Evolutionary conservation across 148 eudicot genomes (phyloP).

Genomic region (Chenopodium suecicum): DNA sequence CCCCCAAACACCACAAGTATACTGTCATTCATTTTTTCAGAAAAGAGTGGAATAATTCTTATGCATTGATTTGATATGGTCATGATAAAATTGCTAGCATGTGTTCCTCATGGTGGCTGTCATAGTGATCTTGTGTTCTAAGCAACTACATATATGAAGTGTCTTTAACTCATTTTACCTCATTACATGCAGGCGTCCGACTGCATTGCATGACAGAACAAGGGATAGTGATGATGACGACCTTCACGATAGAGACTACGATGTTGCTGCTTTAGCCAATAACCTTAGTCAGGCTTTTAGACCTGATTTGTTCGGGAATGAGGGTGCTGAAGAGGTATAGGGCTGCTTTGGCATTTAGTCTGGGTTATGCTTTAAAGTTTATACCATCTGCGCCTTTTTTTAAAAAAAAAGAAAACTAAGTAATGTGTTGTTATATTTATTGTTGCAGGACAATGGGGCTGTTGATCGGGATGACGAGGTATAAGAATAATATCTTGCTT

Average conservation of each 20-base stretch:
- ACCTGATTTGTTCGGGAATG: slow-evolving; percentile 58
- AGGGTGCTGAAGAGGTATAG: slow-evolving; percentile 69
- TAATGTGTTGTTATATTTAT: not conserved
- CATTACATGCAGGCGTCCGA: slow-evolving; percentile 69
- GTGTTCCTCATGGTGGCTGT: slow-evolving; percentile 6
- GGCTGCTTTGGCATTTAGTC: slow-evolving; percentile 11
- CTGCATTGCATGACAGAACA: slow-evolving; percentile 84
- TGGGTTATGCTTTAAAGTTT: not conserved
- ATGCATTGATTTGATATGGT: not conserved
- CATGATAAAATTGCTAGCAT: not conserved
- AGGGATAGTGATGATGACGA: slow-evolving; percentile 98
- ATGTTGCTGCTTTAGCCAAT: slow-evolving; percentile 83
- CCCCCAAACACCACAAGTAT: not conserved
- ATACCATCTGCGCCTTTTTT: not conserved
- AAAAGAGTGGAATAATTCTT: not conserved
- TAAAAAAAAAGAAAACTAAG: not conserved
- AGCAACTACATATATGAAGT: not conserved
- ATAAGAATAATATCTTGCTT: slow-evolving; percentile 10
- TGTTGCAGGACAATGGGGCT: slow-evolving; percentile 69
- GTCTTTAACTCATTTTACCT: slow-evolving; percentile 1
- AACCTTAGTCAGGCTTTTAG: slow-evolving; percentile 84
- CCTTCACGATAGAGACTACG: slow-evolving; percentile 85
- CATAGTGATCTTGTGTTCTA: not conserved
- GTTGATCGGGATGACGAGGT: slow-evolving; percentile 91
- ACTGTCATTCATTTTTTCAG: too few relatives aligned